Evolutionary conservation across 371 early-diverging fungal genomes (phyloP), one percentile per base, ranked within the genome.

Genomic region (Saksenaea oblongispora): DNA sequence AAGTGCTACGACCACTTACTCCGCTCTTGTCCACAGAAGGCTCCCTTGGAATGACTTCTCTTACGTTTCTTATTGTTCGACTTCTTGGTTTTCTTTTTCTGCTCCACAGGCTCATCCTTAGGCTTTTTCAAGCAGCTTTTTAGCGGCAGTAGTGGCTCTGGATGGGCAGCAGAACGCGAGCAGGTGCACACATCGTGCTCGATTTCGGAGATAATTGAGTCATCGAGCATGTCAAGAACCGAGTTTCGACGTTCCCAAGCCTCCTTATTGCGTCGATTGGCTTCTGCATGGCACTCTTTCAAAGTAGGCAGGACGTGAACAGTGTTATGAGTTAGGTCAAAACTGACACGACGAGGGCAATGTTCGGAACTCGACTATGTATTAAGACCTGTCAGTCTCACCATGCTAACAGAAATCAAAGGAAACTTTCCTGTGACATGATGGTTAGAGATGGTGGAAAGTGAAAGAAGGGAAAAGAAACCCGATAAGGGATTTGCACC

Each of bases 11-110:
- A 54, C 22, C 51, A 63, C 35, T 60, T 63, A 68, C 64, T 57
- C 54, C 61, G 61, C 53, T 61, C 56, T 39, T 47, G 51, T 56
- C 57, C 27, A 41, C 57, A 28, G 36, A 37, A 61, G 5, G 95
- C 95, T 24, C 95, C 84, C 69, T 91, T 91, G 42, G 92, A 92
- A 37, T 87, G 87, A 53, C 93, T 42, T 24, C 66, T 53, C 22
- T 66, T 66, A 31, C 66, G 56, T 28, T 71, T 61, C 41, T 66
- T 71, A 34, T 63, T 63, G 1, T 35, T 58, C 1, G 54, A 55
- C 34, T 42, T 59, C 31, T 55, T 67, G 14, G 41, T 31, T 34
- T 41, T 69, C 54, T 53, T 58, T 28, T 22, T 53, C 42, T 51
- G 55, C 28, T 61, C 58, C n/a, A 17, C 17, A 34, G 35, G 24